A percentile compares a stretch with the other conserved stretches of the same genome.
Evolutionary conservation across 139 green algal genomes (phyloP).

Genomic region (Chlamydomonas incerta): DNA sequence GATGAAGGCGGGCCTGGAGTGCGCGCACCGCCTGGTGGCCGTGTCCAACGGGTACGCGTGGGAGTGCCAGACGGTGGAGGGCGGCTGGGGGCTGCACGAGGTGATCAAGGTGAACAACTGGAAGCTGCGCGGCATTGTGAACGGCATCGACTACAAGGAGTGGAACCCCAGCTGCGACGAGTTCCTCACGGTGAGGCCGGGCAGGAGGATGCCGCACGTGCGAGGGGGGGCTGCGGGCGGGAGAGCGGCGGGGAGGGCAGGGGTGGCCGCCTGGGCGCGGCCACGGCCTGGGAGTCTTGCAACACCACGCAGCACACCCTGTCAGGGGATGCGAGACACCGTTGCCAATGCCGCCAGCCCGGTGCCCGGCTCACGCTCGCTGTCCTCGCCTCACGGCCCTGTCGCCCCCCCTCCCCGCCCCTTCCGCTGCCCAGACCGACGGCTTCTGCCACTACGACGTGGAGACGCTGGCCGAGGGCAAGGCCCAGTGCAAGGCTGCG

Average conservation of each 20-base stretch:
- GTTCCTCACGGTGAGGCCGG: constrained; percentile 56
- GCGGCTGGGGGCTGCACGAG: constrained; percentile 94
- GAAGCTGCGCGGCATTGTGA: constrained; percentile 96
- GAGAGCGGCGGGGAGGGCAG: too few relatives aligned
- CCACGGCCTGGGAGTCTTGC: too few relatives aligned
- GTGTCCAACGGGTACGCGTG: constrained; percentile 93
- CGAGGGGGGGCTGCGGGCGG: too few relatives aligned
- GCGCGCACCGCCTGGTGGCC: constrained; percentile 86
- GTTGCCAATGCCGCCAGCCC: too few relatives aligned
- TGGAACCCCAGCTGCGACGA: constrained; percentile 65
- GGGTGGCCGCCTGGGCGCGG: too few relatives aligned
- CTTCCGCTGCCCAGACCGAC: constrained; percentile 50
- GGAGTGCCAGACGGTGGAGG: constrained; percentile 95
- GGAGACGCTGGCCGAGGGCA: constrained; percentile 76
- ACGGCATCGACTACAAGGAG: constrained; percentile 92
- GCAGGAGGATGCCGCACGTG: too few relatives aligned
- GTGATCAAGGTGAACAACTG: constrained; percentile 85
- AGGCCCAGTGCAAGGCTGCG: constrained; percentile 90
- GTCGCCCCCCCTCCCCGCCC: too few relatives aligned
- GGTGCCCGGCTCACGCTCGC: too few relatives aligned
- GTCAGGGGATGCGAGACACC: too few relatives aligned
- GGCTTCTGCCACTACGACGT: constrained; percentile 86
- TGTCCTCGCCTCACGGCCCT: too few relatives aligned
- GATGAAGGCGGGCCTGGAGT: constrained; percentile 94
- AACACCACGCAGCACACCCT: too few relatives aligned